Conservation (phyloP, 495 filamentous ascomycete genomes). For the Aspergillus incahuasiensis region DNA sequence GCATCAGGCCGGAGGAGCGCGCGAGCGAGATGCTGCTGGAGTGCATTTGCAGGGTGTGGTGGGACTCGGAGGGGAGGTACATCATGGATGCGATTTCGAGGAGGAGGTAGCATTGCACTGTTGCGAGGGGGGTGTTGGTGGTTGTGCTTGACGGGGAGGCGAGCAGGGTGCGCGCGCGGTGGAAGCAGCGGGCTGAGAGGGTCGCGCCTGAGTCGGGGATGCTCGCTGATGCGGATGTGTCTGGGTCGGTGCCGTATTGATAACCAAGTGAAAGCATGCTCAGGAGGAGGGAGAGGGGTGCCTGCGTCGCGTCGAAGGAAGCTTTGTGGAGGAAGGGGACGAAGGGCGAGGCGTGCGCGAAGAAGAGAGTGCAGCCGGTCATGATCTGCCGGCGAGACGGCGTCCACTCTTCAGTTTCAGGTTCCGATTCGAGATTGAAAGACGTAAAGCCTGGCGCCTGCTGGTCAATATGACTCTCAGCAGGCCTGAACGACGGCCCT, state of each 20-base stretch:
- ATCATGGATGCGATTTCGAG: slow-evolving; percentile 36
- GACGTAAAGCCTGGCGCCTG: neutral
- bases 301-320: slow-evolving; percentile 25
- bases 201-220: slow-evolving; percentile 22
- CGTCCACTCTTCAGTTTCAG: slow-evolving; percentile 20
- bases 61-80: slow-evolving; percentile 31
- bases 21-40: slow-evolving; percentile 31
- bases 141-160: neutral
- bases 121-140: slow-evolving; percentile 12
- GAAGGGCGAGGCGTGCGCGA: slow-evolving; percentile 27
- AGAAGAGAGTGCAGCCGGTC: slow-evolving; percentile 29
- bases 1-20: slow-evolving; percentile 24
- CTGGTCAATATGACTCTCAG: neutral
- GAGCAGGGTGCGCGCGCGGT: slow-evolving; percentile 25
- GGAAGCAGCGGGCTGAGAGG: slow-evolving; percentile 29
- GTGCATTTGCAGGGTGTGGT: slow-evolving; percentile 29
- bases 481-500: neutral
- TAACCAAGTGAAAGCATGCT: slow-evolving; percentile 33
- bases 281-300: slow-evolving; percentile 20
- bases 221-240: slow-evolving; percentile 19
- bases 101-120: slow-evolving; percentile 29
- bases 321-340: slow-evolving; percentile 31
- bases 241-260: slow-evolving; percentile 36
- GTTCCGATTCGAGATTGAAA: slow-evolving; percentile 12
- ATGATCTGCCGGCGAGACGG: slow-evolving; percentile 22